Evolutionary conservation across 2,329 filamentous ascomycete genomes (phyloP), one percentile per base, ranked within the genome.

Genomic region (Scytalidium sp.): DNA sequence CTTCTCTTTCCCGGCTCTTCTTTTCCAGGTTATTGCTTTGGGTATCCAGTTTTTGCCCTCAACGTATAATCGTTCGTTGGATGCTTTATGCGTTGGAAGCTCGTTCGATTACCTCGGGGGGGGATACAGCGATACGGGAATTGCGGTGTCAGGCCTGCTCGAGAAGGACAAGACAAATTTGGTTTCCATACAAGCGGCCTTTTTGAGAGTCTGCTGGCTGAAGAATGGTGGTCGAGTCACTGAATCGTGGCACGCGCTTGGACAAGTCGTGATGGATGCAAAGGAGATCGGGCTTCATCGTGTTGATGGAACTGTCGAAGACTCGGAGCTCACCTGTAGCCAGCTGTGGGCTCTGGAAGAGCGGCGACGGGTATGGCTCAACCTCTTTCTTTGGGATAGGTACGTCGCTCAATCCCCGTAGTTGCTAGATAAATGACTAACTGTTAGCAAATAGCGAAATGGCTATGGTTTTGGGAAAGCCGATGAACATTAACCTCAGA

Each of bases 1-100:
- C 32, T n/a, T 36, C 32, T 56, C 44, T 40, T 54, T 56, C 43
- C 49, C 51, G 7, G 48, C 51, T 40, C 41, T 56, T 5, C 27
- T 56, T 9, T 54, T 54, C 42, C 54, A 56, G 19, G 23, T 53
- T 19, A 41, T 53, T 50, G 54, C 54, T 8, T 17, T 54, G 15
- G 45, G 43, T 10, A 20, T 54, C 11, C 51, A 51, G 20, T 56
- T 50, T 19, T 19, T 51, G 22, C 43, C 46, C 9, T 45, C 51
- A 9, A 25, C 46, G 8, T 36, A 43, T 51, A 29, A 22, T 23
- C 22, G 3, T 36, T 13, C 21, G 36, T 13, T 44, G 43, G 39
- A 25, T 29, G n/a, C 43, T 54, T 13, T 23, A 43, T 15, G 25
- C 51, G 10, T 25, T 45, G 3, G 45, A 46, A 8, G 21, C 48